Conservation (phyloP, 352 stramenopile genomes). For the Globisporangium radiosum region DNA sequence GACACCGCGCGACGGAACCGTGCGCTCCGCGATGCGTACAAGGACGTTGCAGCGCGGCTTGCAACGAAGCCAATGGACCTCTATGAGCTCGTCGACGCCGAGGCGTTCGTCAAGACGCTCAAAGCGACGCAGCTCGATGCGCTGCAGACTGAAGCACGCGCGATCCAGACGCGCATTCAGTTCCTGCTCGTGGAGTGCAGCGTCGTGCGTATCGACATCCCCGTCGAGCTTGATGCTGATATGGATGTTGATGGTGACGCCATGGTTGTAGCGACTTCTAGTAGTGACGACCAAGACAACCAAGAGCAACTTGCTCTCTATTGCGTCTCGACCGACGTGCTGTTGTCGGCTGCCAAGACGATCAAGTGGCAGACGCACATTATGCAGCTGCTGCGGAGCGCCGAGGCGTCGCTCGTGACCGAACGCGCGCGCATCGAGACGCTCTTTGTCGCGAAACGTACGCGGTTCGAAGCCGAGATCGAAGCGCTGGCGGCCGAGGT, state of each 20-base stretch:
- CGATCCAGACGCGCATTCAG: conserved; percentile 51
- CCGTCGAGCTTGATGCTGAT: background rate
- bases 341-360: conserved; percentile 57
- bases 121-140: conserved; percentile 35
- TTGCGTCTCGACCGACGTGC: conserved; percentile 26
- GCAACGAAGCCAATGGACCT: conserved; percentile 61
- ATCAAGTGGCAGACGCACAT: conserved; percentile 65
- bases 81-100: conserved; percentile 64
- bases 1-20: conserved; percentile 37
- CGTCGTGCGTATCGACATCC: conserved; percentile 22
- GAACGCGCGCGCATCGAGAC: conserved; percentile 65
- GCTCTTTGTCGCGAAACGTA: conserved; percentile 60
- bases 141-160: conserved; percentile 34
- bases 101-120: conserved; percentile 42
- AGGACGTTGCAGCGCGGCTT: conserved; percentile 56
- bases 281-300: background rate
- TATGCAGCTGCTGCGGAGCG: conserved; percentile 40
- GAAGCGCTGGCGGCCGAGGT: conserved; percentile 73
- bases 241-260: too few species aligned
- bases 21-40: conserved; percentile 63
- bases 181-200: conserved; percentile 65
- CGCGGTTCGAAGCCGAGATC: conserved; percentile 65
- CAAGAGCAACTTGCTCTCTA: conserved; percentile 1
- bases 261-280: background rate
- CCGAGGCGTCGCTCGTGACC: conserved; percentile 41